Percentiles rank a stretch among this genome's conserved stretches.
Conservation (phyloP, 192 early-diverging fungal genomes). For the Geranomyces michiganensis region DNA sequence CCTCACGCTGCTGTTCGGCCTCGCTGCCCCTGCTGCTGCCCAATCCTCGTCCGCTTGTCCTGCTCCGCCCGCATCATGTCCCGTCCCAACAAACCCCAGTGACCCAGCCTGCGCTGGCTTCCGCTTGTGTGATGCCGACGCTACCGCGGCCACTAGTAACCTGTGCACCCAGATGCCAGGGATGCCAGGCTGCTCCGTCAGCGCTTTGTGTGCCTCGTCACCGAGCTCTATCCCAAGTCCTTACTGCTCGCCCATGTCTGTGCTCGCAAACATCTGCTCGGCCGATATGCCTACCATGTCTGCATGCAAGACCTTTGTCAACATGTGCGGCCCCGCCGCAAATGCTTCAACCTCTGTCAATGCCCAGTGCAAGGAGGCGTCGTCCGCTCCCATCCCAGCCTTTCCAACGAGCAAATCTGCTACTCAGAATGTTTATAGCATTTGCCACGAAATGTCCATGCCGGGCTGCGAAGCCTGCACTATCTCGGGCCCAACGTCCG, state of each 20-base stretch:
- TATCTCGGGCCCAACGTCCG: not conserved
- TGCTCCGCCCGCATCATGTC: not conserved
- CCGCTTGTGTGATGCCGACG: conserved; percentile 17
- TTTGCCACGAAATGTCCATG: conserved; percentile 53
- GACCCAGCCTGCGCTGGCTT: conserved; percentile 19
- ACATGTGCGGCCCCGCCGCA: conserved; percentile 36
- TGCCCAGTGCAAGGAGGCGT: conserved; percentile 38
- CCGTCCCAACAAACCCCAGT: conserved; percentile 6
- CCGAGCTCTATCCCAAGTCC: conserved; percentile 35
- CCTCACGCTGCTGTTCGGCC: too few relatives aligned
- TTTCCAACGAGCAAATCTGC: conserved; percentile 52
- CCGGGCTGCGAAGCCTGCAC: conserved; percentile 40
- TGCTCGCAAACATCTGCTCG: conserved; percentile 50
- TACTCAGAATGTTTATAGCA: conserved; percentile 50
- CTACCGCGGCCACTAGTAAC: conserved; percentile 33
- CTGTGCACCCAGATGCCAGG: conserved; percentile 54
- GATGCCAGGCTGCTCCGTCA: conserved; percentile 53
- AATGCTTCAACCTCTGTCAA: conserved; percentile 36
- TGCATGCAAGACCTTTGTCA: conserved; percentile 36
- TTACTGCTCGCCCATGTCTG: conserved; percentile 54
- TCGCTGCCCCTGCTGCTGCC: not conserved
- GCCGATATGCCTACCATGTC: conserved; percentile 48
- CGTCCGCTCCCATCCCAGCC: conserved; percentile 24
- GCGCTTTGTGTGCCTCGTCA: conserved; percentile 31
- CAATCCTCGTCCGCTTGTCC: not conserved